Evolutionary conservation across 1,284 basidiomycete species (phyloP), one percentile per base, ranked within the genome.

Genomic region (Chondrostereum purpureum): DNA sequence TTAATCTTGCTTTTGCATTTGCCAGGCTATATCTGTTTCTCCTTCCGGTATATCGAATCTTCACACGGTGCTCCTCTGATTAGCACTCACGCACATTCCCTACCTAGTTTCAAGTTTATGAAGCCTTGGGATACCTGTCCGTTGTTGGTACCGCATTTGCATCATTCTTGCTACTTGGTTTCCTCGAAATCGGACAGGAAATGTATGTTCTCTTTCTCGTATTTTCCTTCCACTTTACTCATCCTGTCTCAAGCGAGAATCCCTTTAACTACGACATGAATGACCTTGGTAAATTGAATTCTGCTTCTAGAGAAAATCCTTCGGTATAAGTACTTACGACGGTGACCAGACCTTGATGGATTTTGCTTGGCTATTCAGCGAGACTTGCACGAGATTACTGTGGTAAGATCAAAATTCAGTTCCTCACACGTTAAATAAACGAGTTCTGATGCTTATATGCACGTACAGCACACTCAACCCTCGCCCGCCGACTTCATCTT

Each of bases 101-200:
- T 8, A 31, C 27, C 27, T 43, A 78, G 68, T 80, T 81, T 69
- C 79, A 83, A 68, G 66, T 84, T 35, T 75, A 71, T 51, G 51
- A 50, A n/a, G 53, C 68, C 1, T 74, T 80, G 58, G 56, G 62
- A 6, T 81, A 67, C 51, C 53, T 78, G 39, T 77, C 75, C 3
- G 81, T 84, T 47, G 79, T 79, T 47, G 78, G 67, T 10, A 79
- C 78, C 0, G 73, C 75, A 2, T 81, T 81, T 50, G 70, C 77
- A 2, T 68, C 78, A 0, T 82, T 81, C 72, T 58, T 81, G 42
- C 67, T 80, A 22, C 67, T 80, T 27, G 79, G 82, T 42, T 84
- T 86, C 72, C 69, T 85, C 16, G 81, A 84, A 55, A 83, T 84
- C 44, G 80, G 80, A 19, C 76, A 78, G 53, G 80, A 84, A 56